Conservation (phyloP, 768 basidiomycete genomes). For the Pleurotus cornucopiae region DNA sequence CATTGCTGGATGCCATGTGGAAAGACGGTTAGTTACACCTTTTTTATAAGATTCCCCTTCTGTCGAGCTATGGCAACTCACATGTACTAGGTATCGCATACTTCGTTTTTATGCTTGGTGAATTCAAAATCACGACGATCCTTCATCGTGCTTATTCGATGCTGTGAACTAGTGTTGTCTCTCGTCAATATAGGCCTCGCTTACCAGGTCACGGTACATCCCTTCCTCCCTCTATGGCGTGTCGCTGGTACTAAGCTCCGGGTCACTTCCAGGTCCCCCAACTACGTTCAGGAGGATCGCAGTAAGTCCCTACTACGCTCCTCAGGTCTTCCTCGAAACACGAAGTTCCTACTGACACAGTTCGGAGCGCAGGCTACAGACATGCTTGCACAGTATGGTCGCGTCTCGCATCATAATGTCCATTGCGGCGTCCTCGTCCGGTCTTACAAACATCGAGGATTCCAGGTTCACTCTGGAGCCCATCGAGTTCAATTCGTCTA, state of each 20-base stretch:
- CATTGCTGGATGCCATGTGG: constrained; percentile 15
- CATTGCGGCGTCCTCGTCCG: background rate
- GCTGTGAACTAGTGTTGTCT: constrained; percentile 7
- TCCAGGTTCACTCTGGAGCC: too few relatives aligned
- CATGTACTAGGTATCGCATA: constrained; percentile 12
- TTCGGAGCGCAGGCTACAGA: constrained; percentile 12
- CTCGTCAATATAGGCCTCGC: constrained; percentile 16
- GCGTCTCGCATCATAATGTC: constrained; percentile 15
- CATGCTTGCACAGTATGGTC: constrained; percentile 16
- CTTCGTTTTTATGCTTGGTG: constrained; percentile 14
- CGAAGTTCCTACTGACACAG: background rate
- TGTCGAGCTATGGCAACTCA: background rate
- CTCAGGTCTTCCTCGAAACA: too few relatives aligned
- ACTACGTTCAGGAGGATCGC: constrained; percentile 13
- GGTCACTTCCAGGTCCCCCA: constrained; percentile 10
- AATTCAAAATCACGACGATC: background rate
- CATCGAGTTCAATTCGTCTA: too few relatives aligned
- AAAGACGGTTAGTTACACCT: constrained; percentile 12
- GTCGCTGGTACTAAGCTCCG: background rate
- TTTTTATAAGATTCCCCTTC: background rate
- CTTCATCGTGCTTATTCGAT: background rate
- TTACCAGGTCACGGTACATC: constrained; percentile 11
- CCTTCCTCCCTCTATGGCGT: background rate
- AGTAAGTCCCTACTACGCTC: constrained; percentile 8
- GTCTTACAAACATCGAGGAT: background rate